A percentile compares a stretch with the other conserved stretches of the same genome.
These are phyloP conservation scores for Bondarzewia mesenterica DNA, from an alignment of 1,284 basidiomycete species.

Conservation along the genomic window DNA sequence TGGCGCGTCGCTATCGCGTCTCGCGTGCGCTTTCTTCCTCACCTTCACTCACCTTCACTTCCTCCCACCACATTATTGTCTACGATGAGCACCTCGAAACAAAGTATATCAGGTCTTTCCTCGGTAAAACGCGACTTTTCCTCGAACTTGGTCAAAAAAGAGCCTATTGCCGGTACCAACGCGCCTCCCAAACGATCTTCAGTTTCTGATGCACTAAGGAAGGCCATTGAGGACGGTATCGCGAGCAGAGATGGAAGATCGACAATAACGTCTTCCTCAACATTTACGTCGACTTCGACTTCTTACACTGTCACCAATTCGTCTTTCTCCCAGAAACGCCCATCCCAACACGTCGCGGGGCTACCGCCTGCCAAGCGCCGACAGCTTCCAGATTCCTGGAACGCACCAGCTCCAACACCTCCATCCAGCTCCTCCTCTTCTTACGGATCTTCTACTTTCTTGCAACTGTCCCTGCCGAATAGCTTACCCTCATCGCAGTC, in stretches of 20 bases:
- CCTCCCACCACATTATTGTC: background rate
- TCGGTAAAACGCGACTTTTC: conserved; percentile 13
- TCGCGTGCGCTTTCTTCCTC: too few relatives aligned
- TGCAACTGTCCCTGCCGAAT: background rate
- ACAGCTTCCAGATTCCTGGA: conserved; percentile 11
- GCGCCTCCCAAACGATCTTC: conserved; percentile 5
- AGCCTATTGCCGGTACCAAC: background rate
- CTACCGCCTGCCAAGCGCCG: conserved; percentile 7
- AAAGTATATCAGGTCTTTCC: conserved; percentile 12
- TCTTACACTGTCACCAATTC: background rate
- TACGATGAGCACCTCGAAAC: conserved; percentile 6
- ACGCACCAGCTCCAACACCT: background rate
- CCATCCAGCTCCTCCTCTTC: background rate
- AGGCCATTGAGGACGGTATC: conserved; percentile 13
- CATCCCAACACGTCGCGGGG: background rate
- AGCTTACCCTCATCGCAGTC: background rate
- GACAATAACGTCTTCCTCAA: background rate
- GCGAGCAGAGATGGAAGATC: conserved; percentile 9
- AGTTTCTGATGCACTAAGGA: conserved; percentile 9
- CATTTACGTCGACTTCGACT: background rate
- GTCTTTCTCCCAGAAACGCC: conserved; percentile 7
- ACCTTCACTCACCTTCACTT: background rate
- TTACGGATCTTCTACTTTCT: background rate
- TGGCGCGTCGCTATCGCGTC: too few relatives aligned
- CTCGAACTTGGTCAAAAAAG: conserved; percentile 2